Conservation (phyloP, 306 rosid species). For the Casuarina glauca region DNA sequence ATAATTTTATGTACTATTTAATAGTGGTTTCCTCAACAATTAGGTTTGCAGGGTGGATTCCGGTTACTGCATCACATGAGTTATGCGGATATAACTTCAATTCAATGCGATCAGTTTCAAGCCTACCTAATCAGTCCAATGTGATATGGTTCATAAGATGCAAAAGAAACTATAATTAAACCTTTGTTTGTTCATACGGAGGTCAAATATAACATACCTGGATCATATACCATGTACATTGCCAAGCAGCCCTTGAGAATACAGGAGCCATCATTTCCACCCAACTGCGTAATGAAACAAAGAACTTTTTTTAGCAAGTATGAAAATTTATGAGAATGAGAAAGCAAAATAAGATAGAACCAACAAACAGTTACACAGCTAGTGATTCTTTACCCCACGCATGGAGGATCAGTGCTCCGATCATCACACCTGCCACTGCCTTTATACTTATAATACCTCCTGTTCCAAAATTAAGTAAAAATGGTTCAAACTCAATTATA, state of each 20-base stretch:
- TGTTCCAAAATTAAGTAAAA: conserved; percentile 28
- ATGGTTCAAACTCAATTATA: conserved; percentile 3
- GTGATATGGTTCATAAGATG: background rate
- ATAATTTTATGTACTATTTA: background rate
- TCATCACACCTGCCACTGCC: conserved; percentile 77
- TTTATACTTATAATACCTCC: conserved; percentile 73
- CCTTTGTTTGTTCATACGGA: conserved; percentile 2
- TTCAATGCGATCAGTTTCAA: background rate
- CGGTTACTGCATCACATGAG: background rate
- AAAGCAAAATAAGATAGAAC: conserved; percentile 16
- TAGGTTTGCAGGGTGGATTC: background rate
- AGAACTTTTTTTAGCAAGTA: conserved; percentile 13
- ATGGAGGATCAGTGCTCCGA: conserved; percentile 75
- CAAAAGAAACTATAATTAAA: background rate
- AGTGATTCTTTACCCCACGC: conserved; percentile 59
- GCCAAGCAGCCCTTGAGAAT: conserved; percentile 78
- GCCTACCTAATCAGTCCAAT: background rate
- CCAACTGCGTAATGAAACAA: conserved; percentile 57
- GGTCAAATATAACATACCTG: conserved; percentile 55
- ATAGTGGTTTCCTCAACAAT: background rate
- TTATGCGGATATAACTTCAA: background rate
- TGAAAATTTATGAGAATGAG: conserved; percentile 4
- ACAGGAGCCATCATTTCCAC: conserved; percentile 99
- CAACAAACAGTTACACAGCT: background rate
- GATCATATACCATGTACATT: conserved; percentile 85